A percentile compares a stretch with the other conserved stretches of the same genome.
These are phyloP conservation scores for Citropsis articulata DNA, from an alignment of 345 rosid genomes.

Conservation along the genomic window DNA sequence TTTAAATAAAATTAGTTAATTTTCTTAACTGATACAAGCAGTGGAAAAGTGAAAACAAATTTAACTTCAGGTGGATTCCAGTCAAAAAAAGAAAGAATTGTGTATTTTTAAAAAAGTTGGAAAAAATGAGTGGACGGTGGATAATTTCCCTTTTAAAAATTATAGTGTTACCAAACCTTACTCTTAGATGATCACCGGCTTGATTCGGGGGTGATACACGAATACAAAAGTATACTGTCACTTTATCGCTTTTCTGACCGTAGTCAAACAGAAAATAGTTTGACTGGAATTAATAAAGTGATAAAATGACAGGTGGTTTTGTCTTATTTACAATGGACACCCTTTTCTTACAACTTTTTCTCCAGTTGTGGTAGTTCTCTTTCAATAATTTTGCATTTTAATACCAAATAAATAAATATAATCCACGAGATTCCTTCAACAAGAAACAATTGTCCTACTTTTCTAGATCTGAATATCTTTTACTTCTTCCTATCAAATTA, in stretches of 20 bases:
- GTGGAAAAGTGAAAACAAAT: too few relatives aligned
- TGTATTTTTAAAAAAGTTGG: too few relatives aligned
- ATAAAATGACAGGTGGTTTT: background rate
- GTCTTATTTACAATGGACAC: background rate
- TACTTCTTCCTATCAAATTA: background rate
- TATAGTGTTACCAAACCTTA: too few relatives aligned
- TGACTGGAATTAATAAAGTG: conserved; percentile 3
- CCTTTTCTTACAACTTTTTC: background rate
- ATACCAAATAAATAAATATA: background rate
- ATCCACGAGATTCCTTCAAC: background rate
- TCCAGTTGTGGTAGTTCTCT: background rate
- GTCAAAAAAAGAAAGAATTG: too few relatives aligned
- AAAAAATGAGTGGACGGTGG: too few relatives aligned
- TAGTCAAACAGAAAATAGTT: conserved; percentile 10
- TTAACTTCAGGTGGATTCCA: too few relatives aligned
- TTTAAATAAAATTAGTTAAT: too few relatives aligned
- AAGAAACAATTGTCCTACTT: background rate
- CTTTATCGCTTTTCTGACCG: background rate
- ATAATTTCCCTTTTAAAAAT: too few relatives aligned
- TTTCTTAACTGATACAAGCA: too few relatives aligned
- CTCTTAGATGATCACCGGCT: background rate
- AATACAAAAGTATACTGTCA: background rate
- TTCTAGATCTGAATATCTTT: too few relatives aligned
- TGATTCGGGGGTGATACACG: background rate
- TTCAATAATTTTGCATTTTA: background rate